Base-by-base conservation (phyloP, 192 early-diverging fungal genomes). In the Coemansia sp. region DNA sequence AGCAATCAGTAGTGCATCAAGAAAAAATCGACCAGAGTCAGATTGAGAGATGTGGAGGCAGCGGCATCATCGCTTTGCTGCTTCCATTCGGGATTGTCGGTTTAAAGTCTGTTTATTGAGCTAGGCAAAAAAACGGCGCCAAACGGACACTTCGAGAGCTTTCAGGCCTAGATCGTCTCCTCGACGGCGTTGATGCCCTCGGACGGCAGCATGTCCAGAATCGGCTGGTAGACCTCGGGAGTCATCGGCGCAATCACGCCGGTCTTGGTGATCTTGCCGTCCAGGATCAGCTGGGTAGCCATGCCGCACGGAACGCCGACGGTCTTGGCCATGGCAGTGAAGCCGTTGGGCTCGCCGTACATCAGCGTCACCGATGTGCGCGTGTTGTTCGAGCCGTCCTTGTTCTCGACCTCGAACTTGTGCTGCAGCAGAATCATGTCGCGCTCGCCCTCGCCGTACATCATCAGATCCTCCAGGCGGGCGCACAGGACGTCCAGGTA, bases 381-480 rank as follows among this genome's bases (percentile, higher is more conserved):
- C 28, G 91, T 91, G 83, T 95, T 85, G 76, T 86, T 78, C 22
- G 85, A 77, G 34, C 91, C 95, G 69, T 95, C 87, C 81, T 90
- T 91, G 71, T 87, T 83, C 80, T 96, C 94, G 36, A 96, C 84
- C 68, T 92, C 95, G 71, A 98, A 98, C 74, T 87, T 87, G 86
- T 98, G 96, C 81, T 97, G 96, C 72, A 98, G 85, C 76, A 98
- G 88, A 51, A 97, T 92, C 89, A 98, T 90, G 78, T 98, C 96
- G 66, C 95, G 88, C 79, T 98, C 96, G 42, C 86, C 87, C 61
- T 85, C 82, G 60, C 78, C 90, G 72, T 95, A 98, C 84, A 94
- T 91, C 89, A 95, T 93, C 83, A 95, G 95, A 55, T 93, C 88
- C 78, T 98, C 93, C 10, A 98, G 81, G 16, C 93, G 92, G 6